Evolutionary conservation across 805 yeast genomes (phyloP).

Genomic region (Starmerella tilneyi): DNA sequence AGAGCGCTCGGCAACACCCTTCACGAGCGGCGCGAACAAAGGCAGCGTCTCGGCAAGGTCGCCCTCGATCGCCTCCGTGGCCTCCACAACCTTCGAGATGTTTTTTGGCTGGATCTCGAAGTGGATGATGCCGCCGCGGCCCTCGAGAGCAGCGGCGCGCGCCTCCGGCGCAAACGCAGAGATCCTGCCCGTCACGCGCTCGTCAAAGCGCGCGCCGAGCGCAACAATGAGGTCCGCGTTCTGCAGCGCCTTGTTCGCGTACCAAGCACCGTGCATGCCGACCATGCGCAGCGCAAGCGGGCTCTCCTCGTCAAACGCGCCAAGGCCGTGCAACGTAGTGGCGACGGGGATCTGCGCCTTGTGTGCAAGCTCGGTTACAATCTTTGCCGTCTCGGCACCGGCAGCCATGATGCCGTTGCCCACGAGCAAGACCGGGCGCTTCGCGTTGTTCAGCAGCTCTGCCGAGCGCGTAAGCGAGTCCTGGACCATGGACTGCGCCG

Average conservation of each 20-base stretch:
- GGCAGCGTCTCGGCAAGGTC: conserved; percentile 76
- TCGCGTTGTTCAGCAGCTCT: conserved; percentile 63
- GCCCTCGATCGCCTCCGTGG: conserved; percentile 94
- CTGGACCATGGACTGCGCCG: conserved; percentile 57
- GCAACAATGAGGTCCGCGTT: conserved; percentile 88
- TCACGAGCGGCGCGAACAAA: conserved; percentile 59
- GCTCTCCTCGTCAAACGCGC: conserved; percentile 88
- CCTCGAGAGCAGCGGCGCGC: conserved; percentile 73
- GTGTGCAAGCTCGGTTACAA: conserved; percentile 74
- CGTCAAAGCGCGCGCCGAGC: conserved; percentile 95
- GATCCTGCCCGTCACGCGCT: conserved; percentile 87
- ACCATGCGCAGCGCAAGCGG: conserved; percentile 87
- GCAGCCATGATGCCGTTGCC: conserved; percentile 81
- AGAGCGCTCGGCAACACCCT: conserved; percentile 51
- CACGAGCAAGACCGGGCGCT: conserved; percentile 79
- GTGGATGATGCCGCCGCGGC: conserved; percentile 91
- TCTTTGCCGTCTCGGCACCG: conserved; percentile 55
- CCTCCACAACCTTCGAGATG: conserved; percentile 89
- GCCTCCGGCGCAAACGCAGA: conserved; percentile 90
- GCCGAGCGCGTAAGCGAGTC: conserved; percentile 72
- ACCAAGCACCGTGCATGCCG: conserved; percentile 97
- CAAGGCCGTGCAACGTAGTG: conserved; percentile 86
- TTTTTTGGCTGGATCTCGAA: conserved; percentile 94
- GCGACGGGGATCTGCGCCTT: conserved; percentile 92
- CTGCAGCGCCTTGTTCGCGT: conserved; percentile 91